Evolutionary conservation across 2,329 filamentous ascomycete genomes (phyloP), one percentile per base, ranked within the genome.

Genomic region (Septoria linicola): DNA sequence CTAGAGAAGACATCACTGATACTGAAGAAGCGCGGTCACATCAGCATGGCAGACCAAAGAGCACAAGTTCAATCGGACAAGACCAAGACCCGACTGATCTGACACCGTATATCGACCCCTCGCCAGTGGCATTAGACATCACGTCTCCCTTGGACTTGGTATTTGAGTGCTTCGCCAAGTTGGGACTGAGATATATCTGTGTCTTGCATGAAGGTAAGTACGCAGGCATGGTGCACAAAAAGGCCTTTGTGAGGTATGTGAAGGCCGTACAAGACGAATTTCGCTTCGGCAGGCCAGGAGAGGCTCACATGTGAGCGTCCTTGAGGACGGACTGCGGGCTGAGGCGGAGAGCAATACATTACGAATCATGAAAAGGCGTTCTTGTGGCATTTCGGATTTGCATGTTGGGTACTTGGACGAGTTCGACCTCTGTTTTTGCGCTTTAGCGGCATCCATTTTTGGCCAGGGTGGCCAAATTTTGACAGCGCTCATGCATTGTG

Each of bases 141-240:
- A 82, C 85, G 60, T 93, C 87, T 0, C 89, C 93, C 0, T 91
- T 97, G 81, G 91, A 97, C 67, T 74, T 99, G 32, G 93, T 96
- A 3, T 96, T 96, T 64, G 93, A 99, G 68, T 92, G 90, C 64
- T 99, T 97, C 68, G 88, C 89, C 43, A 99, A 99, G 72, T 77
- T 99, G 7, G 93, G 93, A 1, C 72, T 99, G 59, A 79, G 93
- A 55, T 97, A 96, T 70, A 86, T 99, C 42, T 97, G 93, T 67
- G 90, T 96, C 3, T 74, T 93, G 20, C 81, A 81, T 49, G 84
- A 96, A 59, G 93, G 93, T 19, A 83, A 82, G 55, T 99, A 89
- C 71, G 88, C 87, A 2, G 93, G 93, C 56, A 81, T 99, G 77
- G 89, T 86, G 43, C 93, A 99, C 71, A 97, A 97, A 76, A 99